Evolutionary conservation across 805 yeast species (phyloP).

Genomic region (Ogataea philodendri): DNA sequence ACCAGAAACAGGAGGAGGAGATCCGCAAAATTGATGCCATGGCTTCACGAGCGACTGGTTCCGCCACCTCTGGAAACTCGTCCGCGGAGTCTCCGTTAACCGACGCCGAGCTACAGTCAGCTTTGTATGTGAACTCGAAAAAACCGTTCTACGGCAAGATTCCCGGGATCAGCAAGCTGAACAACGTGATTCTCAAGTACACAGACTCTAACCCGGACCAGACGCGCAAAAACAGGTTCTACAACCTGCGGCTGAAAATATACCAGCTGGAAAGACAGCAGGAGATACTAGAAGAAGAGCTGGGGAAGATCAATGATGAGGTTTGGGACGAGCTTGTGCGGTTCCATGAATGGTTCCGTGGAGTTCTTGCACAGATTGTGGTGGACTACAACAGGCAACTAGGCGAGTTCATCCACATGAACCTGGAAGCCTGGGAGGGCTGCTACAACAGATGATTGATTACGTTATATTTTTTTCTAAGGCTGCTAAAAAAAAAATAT

Average conservation of each 20-base stretch:
- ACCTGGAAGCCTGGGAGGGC: constrained; percentile 31
- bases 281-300: constrained; percentile 27
- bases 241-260: constrained; percentile 30
- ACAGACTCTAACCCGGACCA: constrained; percentile 37
- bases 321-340: constrained; percentile 26
- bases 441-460: constrained; percentile 16
- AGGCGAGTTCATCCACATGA: constrained; percentile 24
- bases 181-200: constrained; percentile 34
- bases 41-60: constrained; percentile 27
- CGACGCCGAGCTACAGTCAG: constrained; percentile 34
- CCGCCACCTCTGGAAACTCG: constrained; percentile 8
- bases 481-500: too few relatives aligned
- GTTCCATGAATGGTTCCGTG: constrained; percentile 35
- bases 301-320: constrained; percentile 23
- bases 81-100: constrained; percentile 30
- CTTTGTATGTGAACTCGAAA: constrained; percentile 29
- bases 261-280: constrained; percentile 34
- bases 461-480: constrained; percentile 1
- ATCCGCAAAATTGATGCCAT: constrained; percentile 33
- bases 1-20: constrained; percentile 32
- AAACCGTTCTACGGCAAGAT: constrained; percentile 33
- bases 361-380: constrained; percentile 23
- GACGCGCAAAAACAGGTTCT: constrained; percentile 32
- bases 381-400: constrained; percentile 25
- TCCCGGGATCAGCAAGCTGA: constrained; percentile 37